Evolutionary conservation across 176 grass and related monocot species (phyloP).

Genomic region (Phoenix dactylifera): DNA sequence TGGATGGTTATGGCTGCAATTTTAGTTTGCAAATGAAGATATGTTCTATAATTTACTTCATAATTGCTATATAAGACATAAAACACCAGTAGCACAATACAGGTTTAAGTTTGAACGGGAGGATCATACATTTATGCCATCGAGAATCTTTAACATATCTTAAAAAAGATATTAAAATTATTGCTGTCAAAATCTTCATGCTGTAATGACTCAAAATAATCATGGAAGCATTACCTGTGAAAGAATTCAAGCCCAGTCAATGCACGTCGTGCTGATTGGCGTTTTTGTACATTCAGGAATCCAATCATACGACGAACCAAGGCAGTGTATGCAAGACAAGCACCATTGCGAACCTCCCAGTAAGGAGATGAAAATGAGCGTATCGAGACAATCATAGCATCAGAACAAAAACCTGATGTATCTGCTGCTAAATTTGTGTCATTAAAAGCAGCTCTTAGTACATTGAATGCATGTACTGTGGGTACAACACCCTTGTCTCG

Average conservation of each 20-base stretch:
- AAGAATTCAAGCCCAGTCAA: conserved; percentile 95
- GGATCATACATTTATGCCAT: too few relatives aligned
- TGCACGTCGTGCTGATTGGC: conserved; percentile 65
- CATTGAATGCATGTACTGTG: conserved; percentile 88
- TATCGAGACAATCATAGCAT: conserved; percentile 85
- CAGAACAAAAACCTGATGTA: conserved; percentile 84
- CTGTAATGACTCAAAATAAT: too few relatives aligned
- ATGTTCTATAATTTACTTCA: too few relatives aligned
- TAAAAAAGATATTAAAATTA: conserved; percentile 15
- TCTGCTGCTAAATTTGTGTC: conserved; percentile 81
- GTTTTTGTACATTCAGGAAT: conserved; percentile 81
- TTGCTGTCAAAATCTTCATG: too few relatives aligned
- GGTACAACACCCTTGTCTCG: conserved; percentile 84
- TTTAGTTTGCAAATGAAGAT: too few relatives aligned
- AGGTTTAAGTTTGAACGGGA: too few relatives aligned
- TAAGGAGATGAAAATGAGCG: conserved; percentile 87
- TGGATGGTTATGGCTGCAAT: too few relatives aligned
- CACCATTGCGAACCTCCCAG: conserved; percentile 92
- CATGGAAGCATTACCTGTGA: conserved; percentile 51
- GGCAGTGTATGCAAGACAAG: conserved; percentile 84
- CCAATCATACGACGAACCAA: conserved; percentile 88
- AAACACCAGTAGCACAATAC: too few relatives aligned
- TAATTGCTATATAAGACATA: too few relatives aligned
- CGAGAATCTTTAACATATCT: too few relatives aligned
- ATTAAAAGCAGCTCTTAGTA: conserved; percentile 85